Evolutionary conservation across 2,329 filamentous ascomycete species (phyloP).

Genomic region (Pseudocercospora cruenta): DNA sequence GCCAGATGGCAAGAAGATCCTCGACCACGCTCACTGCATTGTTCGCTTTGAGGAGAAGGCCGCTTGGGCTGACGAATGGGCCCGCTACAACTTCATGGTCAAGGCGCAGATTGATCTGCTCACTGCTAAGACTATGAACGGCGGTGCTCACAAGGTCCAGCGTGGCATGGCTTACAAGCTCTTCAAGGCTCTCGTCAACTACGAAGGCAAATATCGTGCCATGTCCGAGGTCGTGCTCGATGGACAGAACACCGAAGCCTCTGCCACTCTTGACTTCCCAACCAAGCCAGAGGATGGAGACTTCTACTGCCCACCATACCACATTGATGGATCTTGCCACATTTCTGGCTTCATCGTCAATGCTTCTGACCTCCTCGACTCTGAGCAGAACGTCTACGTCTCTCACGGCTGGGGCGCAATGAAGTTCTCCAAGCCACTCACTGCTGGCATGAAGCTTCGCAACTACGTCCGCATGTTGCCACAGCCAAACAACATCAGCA

Average conservation of each 20-base stretch:
- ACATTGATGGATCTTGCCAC: conserved; percentile 62
- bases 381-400: conserved; percentile 63
- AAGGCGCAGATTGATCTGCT: conserved; percentile 65
- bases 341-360: conserved; percentile 65
- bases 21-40: conserved; percentile 65
- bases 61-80: conserved; percentile 67
- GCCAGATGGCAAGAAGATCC: conserved; percentile 61
- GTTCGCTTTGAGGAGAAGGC: conserved; percentile 64
- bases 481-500: conserved; percentile 57
- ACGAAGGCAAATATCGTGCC: conserved; percentile 60
- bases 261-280: conserved; percentile 58
- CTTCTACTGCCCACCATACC: conserved; percentile 63
- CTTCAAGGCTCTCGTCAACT: conserved; percentile 62
- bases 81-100: conserved; percentile 65
- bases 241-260: conserved; percentile 59
- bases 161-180: conserved; percentile 80
- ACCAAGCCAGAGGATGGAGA: conserved; percentile 58
- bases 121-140: conserved; percentile 65
- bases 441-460: conserved; percentile 57
- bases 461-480: conserved; percentile 67
- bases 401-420: conserved; percentile 66
- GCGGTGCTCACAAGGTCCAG: conserved; percentile 72
- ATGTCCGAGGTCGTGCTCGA: conserved; percentile 64
- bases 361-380: conserved; percentile 61
- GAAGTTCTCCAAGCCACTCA: conserved; percentile 48